phyloP scores from a whole-genome alignment of 139 green algal species.

The Nannochloris sp. region DNA sequence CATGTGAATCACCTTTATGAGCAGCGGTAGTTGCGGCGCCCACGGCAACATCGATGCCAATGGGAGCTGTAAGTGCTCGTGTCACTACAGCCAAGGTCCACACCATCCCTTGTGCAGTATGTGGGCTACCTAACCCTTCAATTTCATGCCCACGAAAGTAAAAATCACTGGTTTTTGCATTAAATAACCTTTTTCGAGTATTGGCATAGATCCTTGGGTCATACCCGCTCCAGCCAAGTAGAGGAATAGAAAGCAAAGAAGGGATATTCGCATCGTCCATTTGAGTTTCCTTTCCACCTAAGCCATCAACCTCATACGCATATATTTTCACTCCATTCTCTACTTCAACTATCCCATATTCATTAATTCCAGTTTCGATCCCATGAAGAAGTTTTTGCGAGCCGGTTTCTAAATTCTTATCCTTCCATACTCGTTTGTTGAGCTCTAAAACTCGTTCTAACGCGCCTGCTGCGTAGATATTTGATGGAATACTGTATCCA shows the following conservation, averaged over 20 bases:
- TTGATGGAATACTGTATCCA: conserved; percentile 45
- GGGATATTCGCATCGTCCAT: conserved; percentile 64
- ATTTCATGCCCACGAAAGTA: conserved; percentile 37
- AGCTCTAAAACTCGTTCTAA: conserved; percentile 40
- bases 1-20: too few species aligned
- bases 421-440: conserved; percentile 38
- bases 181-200: conserved; percentile 33
- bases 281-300: conserved; percentile 24
- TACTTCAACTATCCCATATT: conserved; percentile 21
- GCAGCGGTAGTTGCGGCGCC: too few species aligned
- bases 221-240: conserved; percentile 44
- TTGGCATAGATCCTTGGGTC: conserved; percentile 22
- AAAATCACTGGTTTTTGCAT: conserved; percentile 17
- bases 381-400: conserved; percentile 10
- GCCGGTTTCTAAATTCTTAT: conserved; percentile 10
- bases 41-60: too few species aligned
- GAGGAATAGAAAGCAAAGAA: conserved; percentile 47
- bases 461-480: conserved; percentile 37
- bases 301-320: conserved; percentile 57
- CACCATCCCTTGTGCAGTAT: conserved; percentile 33
- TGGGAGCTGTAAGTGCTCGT: conserved; percentile 4
- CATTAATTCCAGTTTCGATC: conserved; percentile 37
- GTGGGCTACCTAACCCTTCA: conserved; percentile 39
- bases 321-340: conserved; percentile 27
- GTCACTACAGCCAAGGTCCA: conserved; percentile 39